A percentile compares a stretch with the other conserved stretches of the same genome.
Evolutionary conservation across 2,329 filamentous ascomycete genomes (phyloP).

Genomic region (Byssothecium circinans): DNA sequence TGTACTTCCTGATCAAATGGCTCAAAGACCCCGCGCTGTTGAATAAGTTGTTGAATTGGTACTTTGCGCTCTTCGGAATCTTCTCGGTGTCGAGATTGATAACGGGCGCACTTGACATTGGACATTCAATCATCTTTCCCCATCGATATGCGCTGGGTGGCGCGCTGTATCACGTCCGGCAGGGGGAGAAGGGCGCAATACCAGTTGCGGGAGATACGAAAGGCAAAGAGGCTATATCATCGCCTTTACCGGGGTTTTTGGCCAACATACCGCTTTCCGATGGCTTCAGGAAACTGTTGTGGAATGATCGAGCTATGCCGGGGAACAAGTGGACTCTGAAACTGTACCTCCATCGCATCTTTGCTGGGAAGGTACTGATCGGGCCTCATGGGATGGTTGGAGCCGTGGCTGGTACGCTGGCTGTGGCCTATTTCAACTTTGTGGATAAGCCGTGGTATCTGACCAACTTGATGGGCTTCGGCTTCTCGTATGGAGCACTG

Average conservation of each 20-base stretch:
- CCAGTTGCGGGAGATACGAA: conserved; percentile 31
- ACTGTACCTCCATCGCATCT: conserved; percentile 57
- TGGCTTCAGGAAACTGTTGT: conserved; percentile 44
- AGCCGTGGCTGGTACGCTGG: conserved; percentile 56
- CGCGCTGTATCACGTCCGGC: conserved; percentile 53
- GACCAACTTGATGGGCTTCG: conserved; percentile 84
- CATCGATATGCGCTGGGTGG: conserved; percentile 62
- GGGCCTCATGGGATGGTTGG: conserved; percentile 58
- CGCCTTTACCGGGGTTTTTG: conserved; percentile 57
- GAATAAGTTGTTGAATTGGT: conserved; percentile 79
- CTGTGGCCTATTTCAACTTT: conserved; percentile 66
- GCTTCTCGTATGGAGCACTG: conserved; percentile 80
- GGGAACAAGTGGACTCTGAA: conserved; percentile 56
- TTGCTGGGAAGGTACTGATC: conserved; percentile 56
- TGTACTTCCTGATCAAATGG: conserved; percentile 90
- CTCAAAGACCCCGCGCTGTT: conserved; percentile 78
- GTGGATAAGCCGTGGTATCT: conserved; percentile 67
- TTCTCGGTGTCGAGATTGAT: conserved; percentile 73
- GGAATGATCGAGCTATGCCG: conserved; percentile 52
- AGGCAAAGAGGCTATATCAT: conserved; percentile 30
- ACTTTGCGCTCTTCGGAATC: conserved; percentile 80
- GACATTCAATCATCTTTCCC: conserved; percentile 72
- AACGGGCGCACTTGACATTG: conserved; percentile 68
- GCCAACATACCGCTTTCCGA: conserved; percentile 51
- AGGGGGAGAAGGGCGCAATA: conserved; percentile 35